Base-by-base conservation (phyloP, 495 filamentous ascomycete species). In the Penicillium bialowiezense region DNA sequence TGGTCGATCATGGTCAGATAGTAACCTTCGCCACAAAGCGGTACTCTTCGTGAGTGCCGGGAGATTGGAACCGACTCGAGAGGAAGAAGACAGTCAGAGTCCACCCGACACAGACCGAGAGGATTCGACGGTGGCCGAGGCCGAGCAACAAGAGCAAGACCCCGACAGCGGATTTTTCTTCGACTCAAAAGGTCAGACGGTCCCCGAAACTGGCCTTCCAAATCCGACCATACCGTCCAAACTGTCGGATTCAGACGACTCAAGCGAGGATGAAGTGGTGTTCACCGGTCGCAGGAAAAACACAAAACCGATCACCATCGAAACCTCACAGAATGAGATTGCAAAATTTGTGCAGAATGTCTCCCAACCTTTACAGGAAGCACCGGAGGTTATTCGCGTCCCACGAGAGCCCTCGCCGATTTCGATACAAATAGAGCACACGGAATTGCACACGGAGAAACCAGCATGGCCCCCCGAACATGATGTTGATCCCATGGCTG, bases 21-120 rank as follows among this genome's bases (percentile, higher is more conserved):
- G 24, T n/a, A 57, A 57, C 9, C 72, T 86, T 21, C 73, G 82
- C 18, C 60, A 83, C 43, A 72, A 79, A 39, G 74, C 77, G n/a
- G 78, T 96, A 32, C 56, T 65, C 0, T 97, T 97, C 57, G 78
- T 96, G 44, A 87, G 86, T 51, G 87, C 84, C 19, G 87, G 87
- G 18, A 70, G 71, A 23, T 67, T 84, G 29, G 72, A 84, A 23
- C 73, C 32, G 37, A 67, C 24, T 21, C 47, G 54, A 13, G 38
- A 52, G 38, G 31, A 51, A 35, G 47, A 53, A 29, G 55, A 52
- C 17, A 20, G 33, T 7, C 32, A 42, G 31, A 38, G 17, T 15
- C 33, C 38, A n/a, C 13, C 19, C 7, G 12, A 26, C 1, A n/a
- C 8, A 33, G 18, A 24, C 31, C 12, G 12, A 15, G 8, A 24